These are phyloP conservation scores for Aechmea fasciata DNA, from an alignment of 176 grass and related monocot species.

Conservation along the genomic window DNA sequence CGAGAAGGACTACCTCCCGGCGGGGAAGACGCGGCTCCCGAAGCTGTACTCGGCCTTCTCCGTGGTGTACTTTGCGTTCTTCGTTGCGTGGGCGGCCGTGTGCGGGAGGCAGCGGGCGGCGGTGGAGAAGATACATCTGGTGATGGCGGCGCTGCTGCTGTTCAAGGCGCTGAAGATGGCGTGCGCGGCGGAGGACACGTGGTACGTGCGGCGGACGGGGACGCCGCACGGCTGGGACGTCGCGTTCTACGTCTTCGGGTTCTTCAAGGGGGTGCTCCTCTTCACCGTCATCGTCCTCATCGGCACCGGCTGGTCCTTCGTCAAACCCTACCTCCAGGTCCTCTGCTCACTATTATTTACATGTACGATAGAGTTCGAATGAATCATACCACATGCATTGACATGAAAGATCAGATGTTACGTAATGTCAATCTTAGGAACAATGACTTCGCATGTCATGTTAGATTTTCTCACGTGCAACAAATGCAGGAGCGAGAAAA, in stretches of 20 bases:
- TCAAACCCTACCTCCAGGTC: constrained; percentile 60
- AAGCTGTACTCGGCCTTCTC: constrained; percentile 34
- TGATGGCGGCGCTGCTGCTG: constrained; percentile 52
- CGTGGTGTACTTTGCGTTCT: constrained; percentile 30
- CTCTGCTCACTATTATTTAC: neutral
- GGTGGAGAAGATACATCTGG: constrained; percentile 33
- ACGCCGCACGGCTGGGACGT: constrained; percentile 65
- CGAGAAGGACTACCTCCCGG: constrained; percentile 34
- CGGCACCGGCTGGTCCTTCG: constrained; percentile 70
- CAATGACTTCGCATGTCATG: neutral
- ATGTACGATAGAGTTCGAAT: neutral
- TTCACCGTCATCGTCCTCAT: constrained; percentile 63
- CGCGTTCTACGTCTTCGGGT: constrained; percentile 58
- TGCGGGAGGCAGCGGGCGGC: constrained; percentile 27
- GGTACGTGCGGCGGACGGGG: constrained; percentile 45
- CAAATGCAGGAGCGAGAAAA: constrained; percentile 42
- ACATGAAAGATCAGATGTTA: neutral
- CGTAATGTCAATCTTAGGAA: neutral
- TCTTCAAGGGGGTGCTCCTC: constrained; percentile 59
- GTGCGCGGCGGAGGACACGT: constrained; percentile 55
- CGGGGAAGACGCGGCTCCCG: constrained; percentile 37
- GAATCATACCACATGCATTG: neutral
- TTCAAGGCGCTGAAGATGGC: constrained; percentile 64
- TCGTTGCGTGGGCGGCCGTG: constrained; percentile 16
- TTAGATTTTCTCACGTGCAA: neutral